Evolutionary conservation across 2,329 filamentous ascomycete species (phyloP).

Genomic region (Tolypocladium cylindrosporum): DNA sequence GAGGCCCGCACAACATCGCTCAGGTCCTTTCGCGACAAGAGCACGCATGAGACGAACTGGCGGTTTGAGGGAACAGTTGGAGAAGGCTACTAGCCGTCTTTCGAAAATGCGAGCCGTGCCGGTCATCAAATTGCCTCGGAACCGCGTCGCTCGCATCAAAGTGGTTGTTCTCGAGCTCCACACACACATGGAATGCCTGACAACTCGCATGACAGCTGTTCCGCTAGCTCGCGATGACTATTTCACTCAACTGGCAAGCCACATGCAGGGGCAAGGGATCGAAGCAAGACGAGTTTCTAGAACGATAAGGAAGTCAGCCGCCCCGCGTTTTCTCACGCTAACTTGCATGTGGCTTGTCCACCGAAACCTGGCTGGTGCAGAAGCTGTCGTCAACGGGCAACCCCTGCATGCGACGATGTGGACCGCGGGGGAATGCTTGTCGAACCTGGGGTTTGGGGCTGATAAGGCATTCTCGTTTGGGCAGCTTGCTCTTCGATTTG

Average conservation of each 20-base stretch:
- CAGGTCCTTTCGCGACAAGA: neutral
- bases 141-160: neutral
- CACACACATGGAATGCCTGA: neutral
- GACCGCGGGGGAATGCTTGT: neutral
- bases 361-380: neutral
- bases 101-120: neutral
- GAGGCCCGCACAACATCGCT: neutral
- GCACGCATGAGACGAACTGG: neutral
- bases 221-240: neutral
- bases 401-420: neutral
- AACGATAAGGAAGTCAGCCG: neutral
- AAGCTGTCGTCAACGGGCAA: neutral
- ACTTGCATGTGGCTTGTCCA: neutral
- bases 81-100: neutral
- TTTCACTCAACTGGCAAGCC: neutral
- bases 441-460: neutral
- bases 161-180: neutral
- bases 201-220: neutral
- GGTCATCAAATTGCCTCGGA: neutral
- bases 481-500: neutral
- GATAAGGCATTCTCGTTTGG: neutral
- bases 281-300: neutral
- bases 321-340: neutral
- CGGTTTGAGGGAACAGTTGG: neutral
- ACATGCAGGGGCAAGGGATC: neutral